A percentile compares a stretch with the other conserved stretches of the same genome.
phyloP scores from a whole-genome alignment of 805 yeast species.

The Candida germanica region DNA sequence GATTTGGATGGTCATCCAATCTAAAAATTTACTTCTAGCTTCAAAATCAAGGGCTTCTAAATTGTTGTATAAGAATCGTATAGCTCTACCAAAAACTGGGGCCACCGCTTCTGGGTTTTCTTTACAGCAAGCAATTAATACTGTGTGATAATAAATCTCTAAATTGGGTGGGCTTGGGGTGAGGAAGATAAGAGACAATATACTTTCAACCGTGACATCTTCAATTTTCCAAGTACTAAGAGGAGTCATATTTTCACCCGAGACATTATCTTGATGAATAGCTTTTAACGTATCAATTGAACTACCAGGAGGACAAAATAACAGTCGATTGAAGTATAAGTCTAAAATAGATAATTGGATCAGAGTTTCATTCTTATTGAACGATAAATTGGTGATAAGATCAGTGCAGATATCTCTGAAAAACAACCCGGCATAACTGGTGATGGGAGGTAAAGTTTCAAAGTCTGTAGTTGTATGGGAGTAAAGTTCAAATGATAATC shows the following conservation, averaged over 20 bases:
- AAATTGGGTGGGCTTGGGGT: slow-evolving; percentile 67
- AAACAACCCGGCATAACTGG: slow-evolving; percentile 46
- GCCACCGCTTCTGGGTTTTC: slow-evolving; percentile 75
- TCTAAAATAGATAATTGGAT: slow-evolving; percentile 76
- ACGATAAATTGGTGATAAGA: slow-evolving; percentile 74
- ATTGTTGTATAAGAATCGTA: slow-evolving; percentile 74
- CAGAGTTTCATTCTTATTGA: slow-evolving; percentile 84
- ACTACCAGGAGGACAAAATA: slow-evolving; percentile 59
- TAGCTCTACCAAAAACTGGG: slow-evolving; percentile 90
- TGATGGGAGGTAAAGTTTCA: slow-evolving; percentile 51
- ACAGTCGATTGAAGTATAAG: slow-evolving; percentile 60
- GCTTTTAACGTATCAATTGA: slow-evolving; percentile 64
- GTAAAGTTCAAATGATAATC: slow-evolving; percentile 60
- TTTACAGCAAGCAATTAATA: slow-evolving; percentile 82
- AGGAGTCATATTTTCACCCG: slow-evolving; percentile 39
- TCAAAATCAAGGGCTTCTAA: slow-evolving; percentile 72
- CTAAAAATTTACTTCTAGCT: slow-evolving; percentile 65
- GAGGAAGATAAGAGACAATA: slow-evolving; percentile 72
- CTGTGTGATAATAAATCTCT: slow-evolving; percentile 76
- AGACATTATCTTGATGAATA: slow-evolving; percentile 39
- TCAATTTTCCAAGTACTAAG: slow-evolving; percentile 86
- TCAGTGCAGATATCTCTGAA: slow-evolving; percentile 76
- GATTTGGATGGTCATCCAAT: slow-evolving; percentile 92
- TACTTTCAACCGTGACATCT: slow-evolving; percentile 81
- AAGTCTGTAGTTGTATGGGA: slow-evolving; percentile 44